Evolutionary conservation across 805 yeast genomes (phyloP), one percentile per base, ranked within the genome.

Genomic region (Candida sanyiensis): DNA sequence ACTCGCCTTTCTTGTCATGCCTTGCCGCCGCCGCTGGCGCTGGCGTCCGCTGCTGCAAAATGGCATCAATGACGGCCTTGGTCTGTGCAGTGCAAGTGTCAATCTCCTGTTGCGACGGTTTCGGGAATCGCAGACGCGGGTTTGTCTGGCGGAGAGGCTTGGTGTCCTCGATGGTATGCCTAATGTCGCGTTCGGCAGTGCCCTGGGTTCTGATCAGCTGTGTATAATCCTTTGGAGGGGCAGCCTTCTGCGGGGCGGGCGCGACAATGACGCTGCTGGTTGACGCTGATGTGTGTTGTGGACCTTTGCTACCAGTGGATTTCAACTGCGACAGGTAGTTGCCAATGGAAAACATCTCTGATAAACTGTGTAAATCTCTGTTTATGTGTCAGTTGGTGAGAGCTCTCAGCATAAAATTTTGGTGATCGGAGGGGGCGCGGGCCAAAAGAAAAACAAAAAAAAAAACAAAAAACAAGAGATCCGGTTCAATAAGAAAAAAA

Each of bases 71-170:
- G 0, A 81, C 78, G 1, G 55, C 62, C 53, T 66, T 68, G 0
- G 96, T 87, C 35, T 70, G 70, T 6, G 67, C 61, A 1, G 80
- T 65, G 10, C 80, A 71, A 5, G 56, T 63, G 11, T 53, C 56
- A 5, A 77, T 59, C 16, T 69, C 69, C 13, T 67, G 72, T 27
- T 69, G 69, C 1, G 70, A 53, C 0, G 80, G 80, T 23, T 59
- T 48, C 3, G 74, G 67, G 6, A 74, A 50, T 3, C 59, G 47
- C 5, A 74, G 36, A 12, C 62, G 57, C 15, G 64, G 63, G 22
- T 59, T 51, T 43, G 59, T 64, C 52, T 57, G 77, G 46, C 83
- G 69, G 35, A 80, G 59, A 0, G 89, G 88, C 19, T 80, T 69
- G 22, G 83, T 70, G 38, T 75, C 83, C 25, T 70, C 67, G 38